Evolutionary conservation across 208 protist genomes (phyloP).

Genomic region (Trypanosomatidae sp.): DNA sequence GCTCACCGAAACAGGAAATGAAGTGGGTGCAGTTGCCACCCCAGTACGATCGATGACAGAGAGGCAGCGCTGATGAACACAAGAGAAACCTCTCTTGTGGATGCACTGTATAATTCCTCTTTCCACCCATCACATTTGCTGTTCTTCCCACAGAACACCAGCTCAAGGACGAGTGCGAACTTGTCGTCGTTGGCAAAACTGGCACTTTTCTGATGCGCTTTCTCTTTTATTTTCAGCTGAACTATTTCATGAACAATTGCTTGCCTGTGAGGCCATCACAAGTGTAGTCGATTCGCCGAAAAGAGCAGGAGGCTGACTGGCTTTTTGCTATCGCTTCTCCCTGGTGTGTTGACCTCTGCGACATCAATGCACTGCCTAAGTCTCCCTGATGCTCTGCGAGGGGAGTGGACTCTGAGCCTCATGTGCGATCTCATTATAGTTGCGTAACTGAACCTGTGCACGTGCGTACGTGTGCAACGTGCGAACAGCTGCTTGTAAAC

Average conservation of each 20-base stretch:
- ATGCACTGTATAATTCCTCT: neutral
- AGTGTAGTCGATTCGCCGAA: neutral
- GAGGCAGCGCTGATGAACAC: neutral
- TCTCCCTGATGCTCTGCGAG: neutral
- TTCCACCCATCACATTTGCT: slow-evolving; percentile 1
- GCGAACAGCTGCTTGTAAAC: neutral
- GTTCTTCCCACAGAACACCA: neutral
- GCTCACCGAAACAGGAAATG: slow-evolving; percentile 63
- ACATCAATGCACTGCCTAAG: neutral
- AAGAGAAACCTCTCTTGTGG: neutral
- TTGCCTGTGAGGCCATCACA: neutral
- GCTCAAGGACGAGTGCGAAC: neutral
- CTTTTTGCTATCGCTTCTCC: neutral
- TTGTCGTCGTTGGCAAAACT: neutral
- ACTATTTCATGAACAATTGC: neutral
- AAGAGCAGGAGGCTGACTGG: neutral
- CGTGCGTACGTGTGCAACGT: neutral
- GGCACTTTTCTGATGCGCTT: no score
- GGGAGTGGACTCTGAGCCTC: neutral
- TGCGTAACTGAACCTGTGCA: neutral
- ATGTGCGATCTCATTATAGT: neutral
- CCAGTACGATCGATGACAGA: slow-evolving; percentile 53
- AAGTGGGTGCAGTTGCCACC: slow-evolving; percentile 80
- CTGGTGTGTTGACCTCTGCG: neutral
- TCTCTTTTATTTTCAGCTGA: neutral